These are phyloP conservation scores for Stellera chamaejasme DNA, from an alignment of 345 rosid genomes.

Conservation along the genomic window DNA sequence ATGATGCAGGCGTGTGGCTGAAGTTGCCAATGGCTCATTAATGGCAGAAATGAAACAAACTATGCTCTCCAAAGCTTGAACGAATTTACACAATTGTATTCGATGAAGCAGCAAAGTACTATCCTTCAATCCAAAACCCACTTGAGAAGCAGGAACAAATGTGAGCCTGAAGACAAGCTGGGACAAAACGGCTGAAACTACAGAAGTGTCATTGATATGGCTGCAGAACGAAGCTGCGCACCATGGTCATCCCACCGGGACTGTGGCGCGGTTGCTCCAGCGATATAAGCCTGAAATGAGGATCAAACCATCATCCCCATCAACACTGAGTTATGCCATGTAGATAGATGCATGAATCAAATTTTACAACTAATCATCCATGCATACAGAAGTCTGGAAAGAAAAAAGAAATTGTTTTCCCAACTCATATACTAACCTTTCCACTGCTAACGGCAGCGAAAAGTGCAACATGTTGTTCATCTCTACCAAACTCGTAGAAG, in stretches of 20 bases:
- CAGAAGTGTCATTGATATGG: constrained; percentile 52
- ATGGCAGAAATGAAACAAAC: too few species aligned
- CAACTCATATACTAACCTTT: constrained; percentile 40
- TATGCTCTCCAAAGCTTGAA: too few species aligned
- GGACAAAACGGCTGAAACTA: constrained; percentile 10
- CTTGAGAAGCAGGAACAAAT: too few species aligned
- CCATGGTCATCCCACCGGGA: constrained; percentile 80
- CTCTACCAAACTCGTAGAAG: constrained; percentile 81
- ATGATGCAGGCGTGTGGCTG: too few species aligned
- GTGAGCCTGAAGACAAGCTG: too few species aligned
- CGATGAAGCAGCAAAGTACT: too few species aligned
- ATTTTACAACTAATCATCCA: too few species aligned
- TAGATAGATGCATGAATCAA: too few species aligned
- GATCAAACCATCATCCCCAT: neutral
- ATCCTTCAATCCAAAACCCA: too few species aligned
- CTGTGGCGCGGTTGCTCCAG: constrained; percentile 87
- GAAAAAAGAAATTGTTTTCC: neutral
- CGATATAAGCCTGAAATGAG: constrained; percentile 50
- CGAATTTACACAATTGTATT: too few species aligned
- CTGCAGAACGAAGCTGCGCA: constrained; percentile 73
- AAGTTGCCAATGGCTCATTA: too few species aligned
- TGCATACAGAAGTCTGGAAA: neutral
- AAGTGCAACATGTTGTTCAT: constrained; percentile 63
- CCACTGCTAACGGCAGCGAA: constrained; percentile 70
- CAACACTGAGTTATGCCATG: too few species aligned